Evolutionary conservation across 2,329 filamentous ascomycete genomes (phyloP), one percentile per base, ranked within the genome.

Genomic region (Stagonosporopsis tanaceti): DNA sequence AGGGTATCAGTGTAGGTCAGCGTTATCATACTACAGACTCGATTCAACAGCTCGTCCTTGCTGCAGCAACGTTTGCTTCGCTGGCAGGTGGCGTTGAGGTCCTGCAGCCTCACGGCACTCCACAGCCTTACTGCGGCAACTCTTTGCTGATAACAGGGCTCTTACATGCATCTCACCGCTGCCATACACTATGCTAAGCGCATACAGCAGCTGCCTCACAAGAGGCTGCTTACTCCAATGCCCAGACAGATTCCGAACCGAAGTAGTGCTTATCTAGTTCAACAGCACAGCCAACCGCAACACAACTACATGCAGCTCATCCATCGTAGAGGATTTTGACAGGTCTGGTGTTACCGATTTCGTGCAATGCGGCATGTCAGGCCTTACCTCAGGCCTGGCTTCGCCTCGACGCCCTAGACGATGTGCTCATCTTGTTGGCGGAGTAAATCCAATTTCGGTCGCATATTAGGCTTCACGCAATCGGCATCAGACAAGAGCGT

Each of bases 251-350:
- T 28, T 44, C 30, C 30, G 45, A 44, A 20, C 24, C 45, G 32
- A 54, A 20, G 38, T 54, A 54, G 52, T 54, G 52, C 52, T 54
- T 48, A 54, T 32, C 28, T 20, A 42, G 42, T 17, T 45, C 30
- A n/a, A 14, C 8, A 15, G 30, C 11, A 8, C 8, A 48, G 45
- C 52, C 39, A 37, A 35, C 32, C 35, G 14, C 17, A 35, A 3
- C 15, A 17, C 15, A 37, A n/a, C 12, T 39, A 22, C 37, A 22
- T 52, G 40, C 40, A 25, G 22, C 40, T 38, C 24, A 22, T 24
- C 35, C 20, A 8, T 27, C 22, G 9, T n/a, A 15, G 40, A 41
- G 20, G 34, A 45, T 37, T 38, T 45, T 45, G 40, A 52, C 48
- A 38, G 15, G 40, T 30, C 35, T 37, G 15, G 22, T 38, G 52